phyloP scores from a whole-genome alignment of 768 basidiomycete species.

The Favolaschia claudopus region DNA sequence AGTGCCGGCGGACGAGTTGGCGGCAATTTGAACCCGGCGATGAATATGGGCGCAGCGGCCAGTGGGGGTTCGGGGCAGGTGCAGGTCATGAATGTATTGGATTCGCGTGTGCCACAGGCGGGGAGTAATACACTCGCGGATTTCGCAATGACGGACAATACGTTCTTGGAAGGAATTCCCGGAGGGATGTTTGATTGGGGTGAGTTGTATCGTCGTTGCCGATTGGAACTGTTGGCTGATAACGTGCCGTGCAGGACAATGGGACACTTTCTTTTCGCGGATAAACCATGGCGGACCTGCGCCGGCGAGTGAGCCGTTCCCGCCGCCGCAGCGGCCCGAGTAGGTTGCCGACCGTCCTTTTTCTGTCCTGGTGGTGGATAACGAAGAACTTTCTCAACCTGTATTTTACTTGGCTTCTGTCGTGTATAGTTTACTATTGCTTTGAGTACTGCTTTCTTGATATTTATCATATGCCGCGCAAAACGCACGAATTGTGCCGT shows the following conservation, averaged over 20 bases:
- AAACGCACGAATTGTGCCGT: too few species aligned
- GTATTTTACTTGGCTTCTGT: too few species aligned
- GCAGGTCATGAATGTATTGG: constrained; percentile 81
- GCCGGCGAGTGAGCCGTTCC: background rate
- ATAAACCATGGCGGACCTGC: constrained; percentile 41
- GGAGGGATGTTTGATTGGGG: constrained; percentile 91
- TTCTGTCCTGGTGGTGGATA: background rate
- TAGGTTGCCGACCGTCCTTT: background rate
- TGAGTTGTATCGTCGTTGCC: constrained; percentile 41
- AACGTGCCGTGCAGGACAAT: constrained; percentile 62
- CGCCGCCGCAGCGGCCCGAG: background rate
- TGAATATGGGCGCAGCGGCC: constrained; percentile 65
- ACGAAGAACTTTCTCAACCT: too few species aligned
- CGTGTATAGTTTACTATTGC: too few species aligned
- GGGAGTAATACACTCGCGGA: constrained; percentile 66
- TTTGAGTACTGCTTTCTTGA: too few species aligned
- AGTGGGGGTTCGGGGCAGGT: constrained; percentile 57
- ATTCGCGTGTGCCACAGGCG: constrained; percentile 64
- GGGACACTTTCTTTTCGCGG: constrained; percentile 83
- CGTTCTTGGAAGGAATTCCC: constrained; percentile 80
- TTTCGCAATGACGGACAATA: constrained; percentile 70
- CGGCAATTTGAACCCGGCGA: constrained; percentile 77
- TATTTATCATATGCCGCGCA: too few species aligned
- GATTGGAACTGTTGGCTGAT: constrained; percentile 9
- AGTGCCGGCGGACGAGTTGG: constrained; percentile 38